Evolutionary conservation across 192 early-diverging fungal genomes (phyloP).

Genomic region (Podochytrium sp.): DNA sequence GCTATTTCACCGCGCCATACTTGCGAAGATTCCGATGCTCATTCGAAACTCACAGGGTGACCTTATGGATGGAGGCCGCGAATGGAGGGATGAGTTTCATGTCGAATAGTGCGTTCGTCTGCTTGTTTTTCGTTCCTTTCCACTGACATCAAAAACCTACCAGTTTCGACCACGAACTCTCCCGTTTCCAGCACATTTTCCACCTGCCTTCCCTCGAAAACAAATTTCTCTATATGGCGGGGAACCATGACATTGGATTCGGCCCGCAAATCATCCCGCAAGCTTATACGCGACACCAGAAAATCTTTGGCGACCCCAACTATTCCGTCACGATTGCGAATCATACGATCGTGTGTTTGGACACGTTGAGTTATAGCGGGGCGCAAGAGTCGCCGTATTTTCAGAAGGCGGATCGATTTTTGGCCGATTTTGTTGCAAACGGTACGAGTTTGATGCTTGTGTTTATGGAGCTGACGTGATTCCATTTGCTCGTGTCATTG

Average conservation of each 20-base stretch:
- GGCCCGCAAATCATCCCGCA: conserved; percentile 40
- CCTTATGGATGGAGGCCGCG: conserved; percentile 68
- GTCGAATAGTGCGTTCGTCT: neutral
- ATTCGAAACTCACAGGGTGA: conserved; percentile 62
- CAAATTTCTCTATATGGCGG: conserved; percentile 67
- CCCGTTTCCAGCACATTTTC: conserved; percentile 61
- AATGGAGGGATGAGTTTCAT: conserved; percentile 40
- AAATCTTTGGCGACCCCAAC: conserved; percentile 46
- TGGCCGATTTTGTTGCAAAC: conserved; percentile 41
- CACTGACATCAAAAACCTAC: neutral
- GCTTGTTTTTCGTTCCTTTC: neutral
- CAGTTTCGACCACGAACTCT: conserved; percentile 60
- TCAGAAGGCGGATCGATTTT: conserved; percentile 55
- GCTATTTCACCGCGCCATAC: neutral
- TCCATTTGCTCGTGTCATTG: neutral
- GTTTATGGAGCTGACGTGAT: neutral
- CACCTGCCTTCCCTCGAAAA: conserved; percentile 39
- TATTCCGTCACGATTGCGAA: conserved; percentile 37
- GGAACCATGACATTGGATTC: conserved; percentile 94
- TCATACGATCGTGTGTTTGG: conserved; percentile 73
- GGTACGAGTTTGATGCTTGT: conserved; percentile 33
- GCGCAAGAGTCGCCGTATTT: conserved; percentile 41
- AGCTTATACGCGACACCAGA: conserved; percentile 45
- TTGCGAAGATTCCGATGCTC: no score
- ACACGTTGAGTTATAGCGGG: conserved; percentile 75